A percentile compares a stretch with the other conserved stretches of the same genome.
phyloP scores from a whole-genome alignment of 2,329 filamentous ascomycete species.

The Raffaelea arxii region DNA sequence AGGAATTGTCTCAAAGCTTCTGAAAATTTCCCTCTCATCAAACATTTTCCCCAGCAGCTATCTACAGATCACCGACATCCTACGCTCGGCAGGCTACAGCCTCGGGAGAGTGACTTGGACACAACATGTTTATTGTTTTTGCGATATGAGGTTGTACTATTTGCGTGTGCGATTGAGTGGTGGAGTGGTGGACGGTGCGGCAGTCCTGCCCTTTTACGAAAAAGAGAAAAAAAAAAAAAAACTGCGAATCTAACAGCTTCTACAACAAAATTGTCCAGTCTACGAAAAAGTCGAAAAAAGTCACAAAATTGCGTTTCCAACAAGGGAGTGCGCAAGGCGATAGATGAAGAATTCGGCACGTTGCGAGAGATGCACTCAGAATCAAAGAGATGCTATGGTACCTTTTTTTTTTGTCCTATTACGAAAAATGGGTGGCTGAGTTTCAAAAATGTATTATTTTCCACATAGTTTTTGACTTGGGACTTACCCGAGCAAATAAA shows the following conservation, averaged over 20 bases:
- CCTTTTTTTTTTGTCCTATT: neutral
- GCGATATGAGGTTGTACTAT: slow-evolving; percentile 18
- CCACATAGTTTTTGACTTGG: neutral
- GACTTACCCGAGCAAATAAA: neutral
- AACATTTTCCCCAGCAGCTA: slow-evolving; percentile 26
- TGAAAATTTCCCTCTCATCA: slow-evolving; percentile 21
- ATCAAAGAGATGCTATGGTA: neutral
- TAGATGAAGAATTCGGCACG: too few relatives aligned
- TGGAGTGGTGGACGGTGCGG: neutral
- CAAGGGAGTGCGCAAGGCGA: too few relatives aligned
- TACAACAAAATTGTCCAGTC: too few relatives aligned
- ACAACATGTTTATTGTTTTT: slow-evolving; percentile 28
- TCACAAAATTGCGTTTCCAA: too few relatives aligned
- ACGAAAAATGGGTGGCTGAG: neutral
- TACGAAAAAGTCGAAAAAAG: too few relatives aligned
- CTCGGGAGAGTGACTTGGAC: slow-evolving; percentile 27
- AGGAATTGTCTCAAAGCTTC: too few relatives aligned
- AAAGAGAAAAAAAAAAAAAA: too few relatives aligned
- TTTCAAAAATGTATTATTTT: neutral
- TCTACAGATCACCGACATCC: slow-evolving; percentile 28
- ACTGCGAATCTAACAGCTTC: neutral
- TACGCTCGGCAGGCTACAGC: slow-evolving; percentile 28
- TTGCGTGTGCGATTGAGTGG: neutral
- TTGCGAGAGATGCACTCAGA: too few relatives aligned
- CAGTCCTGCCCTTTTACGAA: too few relatives aligned